Percentiles rank a stretch among this genome's conserved stretches.
These are phyloP conservation scores for Neurospora sp. DNA, from an alignment of 495 filamentous ascomycete species.

Conservation along the genomic window DNA sequence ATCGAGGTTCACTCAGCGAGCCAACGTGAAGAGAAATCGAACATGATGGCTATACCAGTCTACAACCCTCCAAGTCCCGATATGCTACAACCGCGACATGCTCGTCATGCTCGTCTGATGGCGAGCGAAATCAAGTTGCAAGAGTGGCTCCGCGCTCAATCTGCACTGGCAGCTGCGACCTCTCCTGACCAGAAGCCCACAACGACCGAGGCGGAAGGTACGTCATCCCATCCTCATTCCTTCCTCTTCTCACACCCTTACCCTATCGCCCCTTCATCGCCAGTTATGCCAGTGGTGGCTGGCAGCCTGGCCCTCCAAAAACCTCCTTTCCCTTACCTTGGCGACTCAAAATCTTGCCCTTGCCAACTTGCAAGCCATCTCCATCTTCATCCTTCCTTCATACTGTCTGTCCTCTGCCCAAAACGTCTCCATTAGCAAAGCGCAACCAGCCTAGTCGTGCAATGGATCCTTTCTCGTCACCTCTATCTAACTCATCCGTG, in stretches of 20 bases:
- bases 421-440: neutral
- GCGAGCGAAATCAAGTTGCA: neutral
- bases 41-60: neutral
- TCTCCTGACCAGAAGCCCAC: neutral
- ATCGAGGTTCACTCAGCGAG: neutral
- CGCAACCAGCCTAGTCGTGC: neutral
- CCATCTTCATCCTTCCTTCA: neutral
- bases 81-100: neutral
- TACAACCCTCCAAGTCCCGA: neutral
- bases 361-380: neutral
- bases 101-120: neutral
- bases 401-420: neutral
- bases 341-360: neutral
- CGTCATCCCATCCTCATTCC: neutral
- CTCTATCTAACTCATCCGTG: neutral
- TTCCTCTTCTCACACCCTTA: neutral
- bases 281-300: neutral
- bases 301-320: neutral
- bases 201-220: neutral
- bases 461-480: constrained; percentile 9
- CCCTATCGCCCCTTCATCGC: neutral
- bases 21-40: neutral
- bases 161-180: neutral
- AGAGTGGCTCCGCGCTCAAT: neutral
- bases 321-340: neutral